Percentiles rank a stretch among this genome's conserved stretches.
Evolutionary conservation across 2,329 filamentous ascomycete genomes (phyloP).

Genomic region (Alternaria sp.): DNA sequence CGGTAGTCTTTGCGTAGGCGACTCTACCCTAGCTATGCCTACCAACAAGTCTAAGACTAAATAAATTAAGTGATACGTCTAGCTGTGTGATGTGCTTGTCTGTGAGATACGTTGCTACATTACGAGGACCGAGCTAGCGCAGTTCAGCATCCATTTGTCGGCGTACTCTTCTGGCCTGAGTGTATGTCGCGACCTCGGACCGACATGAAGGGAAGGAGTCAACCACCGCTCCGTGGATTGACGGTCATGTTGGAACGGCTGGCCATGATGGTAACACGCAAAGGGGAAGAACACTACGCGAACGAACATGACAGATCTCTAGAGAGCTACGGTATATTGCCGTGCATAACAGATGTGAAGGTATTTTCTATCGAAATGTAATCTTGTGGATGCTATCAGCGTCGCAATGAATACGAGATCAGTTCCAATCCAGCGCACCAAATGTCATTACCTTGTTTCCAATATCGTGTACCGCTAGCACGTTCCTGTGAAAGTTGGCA

Average conservation of each 20-base stretch:
- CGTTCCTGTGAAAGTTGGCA: not conserved
- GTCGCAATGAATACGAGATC: fast-evolving
- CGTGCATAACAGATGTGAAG: not conserved
- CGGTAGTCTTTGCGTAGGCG: not conserved
- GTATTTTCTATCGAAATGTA: not conserved
- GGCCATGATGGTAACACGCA: not conserved
- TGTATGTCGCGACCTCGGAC: not conserved
- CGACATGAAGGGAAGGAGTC: not conserved
- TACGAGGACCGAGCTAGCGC: not conserved
- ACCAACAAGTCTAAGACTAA: not conserved
- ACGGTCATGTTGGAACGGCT: not conserved
- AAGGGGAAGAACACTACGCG: not conserved
- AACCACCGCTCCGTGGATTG: no score
- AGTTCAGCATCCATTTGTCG: not conserved
- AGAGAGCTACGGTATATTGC: not conserved
- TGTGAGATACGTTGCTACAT: not conserved
- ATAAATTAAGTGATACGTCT: not conserved
- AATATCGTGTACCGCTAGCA: not conserved
- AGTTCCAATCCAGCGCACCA: not conserved
- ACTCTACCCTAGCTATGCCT: not conserved
- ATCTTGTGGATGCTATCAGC: not conserved
- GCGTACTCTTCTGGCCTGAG: not conserved
- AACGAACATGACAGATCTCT: fast-evolving
- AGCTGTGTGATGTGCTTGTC: not conserved
- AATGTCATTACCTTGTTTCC: not conserved